Conservation (phyloP, 257 asterid species). For the Gardenia jasminoides region DNA sequence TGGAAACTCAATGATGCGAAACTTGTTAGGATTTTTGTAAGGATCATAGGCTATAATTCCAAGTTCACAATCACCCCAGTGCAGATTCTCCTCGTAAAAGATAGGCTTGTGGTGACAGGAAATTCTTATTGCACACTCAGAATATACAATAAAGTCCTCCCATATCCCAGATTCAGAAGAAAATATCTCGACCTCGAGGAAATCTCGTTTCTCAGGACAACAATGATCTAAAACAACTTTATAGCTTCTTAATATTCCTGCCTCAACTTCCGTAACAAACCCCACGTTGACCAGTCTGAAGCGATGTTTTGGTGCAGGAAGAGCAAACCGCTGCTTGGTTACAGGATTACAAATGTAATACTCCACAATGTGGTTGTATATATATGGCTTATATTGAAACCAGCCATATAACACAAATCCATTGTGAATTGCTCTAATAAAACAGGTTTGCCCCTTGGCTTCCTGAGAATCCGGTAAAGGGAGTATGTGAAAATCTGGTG, state of each 20-base stretch:
- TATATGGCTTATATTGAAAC: neutral
- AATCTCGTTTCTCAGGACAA: neutral
- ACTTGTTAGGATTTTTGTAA: neutral
- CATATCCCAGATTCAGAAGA: conserved; percentile 9
- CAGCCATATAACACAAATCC: neutral
- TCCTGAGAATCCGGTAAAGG: neutral
- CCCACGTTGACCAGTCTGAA: neutral
- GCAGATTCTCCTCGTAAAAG: neutral
- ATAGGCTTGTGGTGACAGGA: neutral
- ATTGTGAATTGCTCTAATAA: neutral
- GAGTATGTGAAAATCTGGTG: neutral
- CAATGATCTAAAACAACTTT: neutral
- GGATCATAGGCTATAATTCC: conserved; percentile 12
- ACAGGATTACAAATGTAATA: conserved; percentile 1
- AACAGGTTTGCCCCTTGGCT: neutral
- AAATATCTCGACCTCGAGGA: neutral
- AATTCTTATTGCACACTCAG: neutral
- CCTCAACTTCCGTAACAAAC: neutral
- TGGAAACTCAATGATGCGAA: neutral
- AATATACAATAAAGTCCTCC: neutral
- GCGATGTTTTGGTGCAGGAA: neutral
- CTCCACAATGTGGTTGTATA: neutral
- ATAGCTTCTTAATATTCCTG: neutral
- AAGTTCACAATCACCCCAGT: neutral
- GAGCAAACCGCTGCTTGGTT: neutral